Evolutionary conservation across 192 early-diverging fungal genomes (phyloP).

Genomic region (Phycomyces nitens): DNA sequence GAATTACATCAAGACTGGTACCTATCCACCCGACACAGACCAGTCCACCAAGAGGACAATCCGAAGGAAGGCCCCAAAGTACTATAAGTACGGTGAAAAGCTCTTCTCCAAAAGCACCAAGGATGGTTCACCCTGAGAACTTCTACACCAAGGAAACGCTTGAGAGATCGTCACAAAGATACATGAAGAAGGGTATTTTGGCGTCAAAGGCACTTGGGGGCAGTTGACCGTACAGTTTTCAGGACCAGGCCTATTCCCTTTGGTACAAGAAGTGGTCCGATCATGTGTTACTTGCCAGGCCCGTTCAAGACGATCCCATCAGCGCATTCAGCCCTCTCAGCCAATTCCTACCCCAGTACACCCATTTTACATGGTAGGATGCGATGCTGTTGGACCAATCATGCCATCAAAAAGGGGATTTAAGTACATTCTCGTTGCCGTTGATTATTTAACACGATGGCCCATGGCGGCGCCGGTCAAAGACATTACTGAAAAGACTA

Average conservation of each 20-base stretch:
- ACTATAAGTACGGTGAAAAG: no score
- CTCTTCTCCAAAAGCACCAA: background rate
- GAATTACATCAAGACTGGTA: no score
- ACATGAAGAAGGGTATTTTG: background rate
- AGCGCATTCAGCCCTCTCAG: background rate
- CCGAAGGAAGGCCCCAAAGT: no score
- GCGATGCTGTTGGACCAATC: background rate
- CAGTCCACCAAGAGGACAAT: no score
- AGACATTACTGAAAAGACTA: background rate
- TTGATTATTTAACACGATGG: background rate
- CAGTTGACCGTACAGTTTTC: background rate
- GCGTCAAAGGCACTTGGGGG: background rate
- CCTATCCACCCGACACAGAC: no score
- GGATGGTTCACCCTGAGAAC: background rate
- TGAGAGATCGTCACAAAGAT: background rate
- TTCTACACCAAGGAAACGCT: background rate
- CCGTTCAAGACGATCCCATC: background rate
- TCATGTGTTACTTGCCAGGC: background rate
- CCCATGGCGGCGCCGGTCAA: background rate
- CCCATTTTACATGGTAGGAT: conserved; percentile 5
- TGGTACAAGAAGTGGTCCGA: background rate
- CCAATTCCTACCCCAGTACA: background rate
- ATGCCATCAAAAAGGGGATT: background rate
- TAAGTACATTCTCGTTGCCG: background rate
- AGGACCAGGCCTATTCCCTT: background rate